Evolutionary conservation across 2,329 filamentous ascomycete genomes (phyloP).

Genomic region (Talaromyces sp.): DNA sequence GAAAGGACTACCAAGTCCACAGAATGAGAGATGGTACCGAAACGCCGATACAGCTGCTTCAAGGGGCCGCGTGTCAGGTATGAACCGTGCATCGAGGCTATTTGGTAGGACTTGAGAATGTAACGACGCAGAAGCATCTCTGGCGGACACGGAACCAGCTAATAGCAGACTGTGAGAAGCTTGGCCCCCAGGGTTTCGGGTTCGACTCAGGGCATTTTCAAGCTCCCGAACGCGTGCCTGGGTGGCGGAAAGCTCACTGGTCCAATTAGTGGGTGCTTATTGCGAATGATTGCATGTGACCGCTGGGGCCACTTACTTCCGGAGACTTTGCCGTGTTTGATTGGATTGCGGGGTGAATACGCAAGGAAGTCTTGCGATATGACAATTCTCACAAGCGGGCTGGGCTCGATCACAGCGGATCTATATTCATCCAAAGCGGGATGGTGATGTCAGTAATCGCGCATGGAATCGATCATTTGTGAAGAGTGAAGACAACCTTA

Average conservation of each 20-base stretch:
- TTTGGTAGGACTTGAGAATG: background rate
- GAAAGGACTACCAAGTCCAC: slow-evolving; percentile 19
- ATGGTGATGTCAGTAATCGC: background rate
- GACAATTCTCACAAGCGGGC: slow-evolving; percentile 29
- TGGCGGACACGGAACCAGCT: background rate
- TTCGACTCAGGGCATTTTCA: slow-evolving; percentile 14
- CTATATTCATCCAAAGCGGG: slow-evolving; percentile 11
- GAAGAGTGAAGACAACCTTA: slow-evolving; percentile 16
- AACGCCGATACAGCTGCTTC: slow-evolving; percentile 23
- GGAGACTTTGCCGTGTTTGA: slow-evolving; percentile 20
- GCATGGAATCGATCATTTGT: background rate
- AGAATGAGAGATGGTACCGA: slow-evolving; percentile 24
- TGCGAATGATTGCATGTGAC: background rate
- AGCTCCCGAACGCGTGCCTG: slow-evolving; percentile 22
- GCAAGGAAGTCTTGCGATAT: slow-evolving; percentile 22
- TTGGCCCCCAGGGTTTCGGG: background rate
- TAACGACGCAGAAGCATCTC: background rate
- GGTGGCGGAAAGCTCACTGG: slow-evolving; percentile 25
- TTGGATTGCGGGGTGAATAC: slow-evolving; percentile 18
- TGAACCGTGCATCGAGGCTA: slow-evolving; percentile 3
- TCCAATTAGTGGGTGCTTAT: slow-evolving; percentile 3
- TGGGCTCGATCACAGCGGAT: slow-evolving; percentile 29
- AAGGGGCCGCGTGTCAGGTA: slow-evolving; percentile 22
- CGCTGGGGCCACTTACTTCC: slow-evolving; percentile 18
- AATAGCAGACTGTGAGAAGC: background rate